These are phyloP conservation scores for Penstemon davidsonii DNA, from an alignment of 257 asterid species.

Conservation along the genomic window DNA sequence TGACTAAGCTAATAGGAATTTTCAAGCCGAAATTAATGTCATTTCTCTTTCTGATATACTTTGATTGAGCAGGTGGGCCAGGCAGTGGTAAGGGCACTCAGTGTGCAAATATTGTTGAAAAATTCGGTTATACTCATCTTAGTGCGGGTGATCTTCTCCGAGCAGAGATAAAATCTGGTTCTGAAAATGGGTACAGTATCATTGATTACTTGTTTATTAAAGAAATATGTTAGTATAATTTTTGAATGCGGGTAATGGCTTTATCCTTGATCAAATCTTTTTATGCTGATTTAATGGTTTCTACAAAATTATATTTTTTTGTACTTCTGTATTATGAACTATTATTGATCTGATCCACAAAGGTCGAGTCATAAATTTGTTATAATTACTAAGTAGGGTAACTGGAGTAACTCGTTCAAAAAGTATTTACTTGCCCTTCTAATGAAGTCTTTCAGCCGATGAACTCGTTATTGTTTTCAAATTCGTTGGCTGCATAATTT, in stretches of 20 bases:
- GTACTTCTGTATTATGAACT: neutral
- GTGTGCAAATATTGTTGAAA: conserved; percentile 77
- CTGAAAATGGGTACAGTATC: conserved; percentile 49
- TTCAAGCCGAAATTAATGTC: neutral
- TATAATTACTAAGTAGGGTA: neutral
- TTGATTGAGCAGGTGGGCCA: conserved; percentile 75
- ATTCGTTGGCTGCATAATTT: conserved; percentile 2
- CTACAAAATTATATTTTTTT: neutral
- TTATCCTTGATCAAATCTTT: conserved; percentile 22
- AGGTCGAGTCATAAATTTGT: neutral
- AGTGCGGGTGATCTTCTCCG: conserved; percentile 99
- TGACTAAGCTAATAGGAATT: neutral
- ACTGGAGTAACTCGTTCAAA: neutral
- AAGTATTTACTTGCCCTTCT: neutral
- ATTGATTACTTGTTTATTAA: neutral
- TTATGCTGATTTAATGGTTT: neutral
- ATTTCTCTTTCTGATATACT: conserved; percentile 40
- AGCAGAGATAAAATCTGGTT: conserved; percentile 76
- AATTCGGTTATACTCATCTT: conserved; percentile 85
- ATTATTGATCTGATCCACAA: conserved; percentile 4
- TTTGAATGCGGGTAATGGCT: conserved; percentile 19
- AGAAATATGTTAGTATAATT: neutral
- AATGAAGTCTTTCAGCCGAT: neutral
- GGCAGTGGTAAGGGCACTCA: conserved; percentile 99
- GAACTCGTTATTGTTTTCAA: conserved; percentile 5